These are phyloP conservation scores for Lactarius quietus DNA, from an alignment of 768 basidiomycete species.

Conservation along the genomic window DNA sequence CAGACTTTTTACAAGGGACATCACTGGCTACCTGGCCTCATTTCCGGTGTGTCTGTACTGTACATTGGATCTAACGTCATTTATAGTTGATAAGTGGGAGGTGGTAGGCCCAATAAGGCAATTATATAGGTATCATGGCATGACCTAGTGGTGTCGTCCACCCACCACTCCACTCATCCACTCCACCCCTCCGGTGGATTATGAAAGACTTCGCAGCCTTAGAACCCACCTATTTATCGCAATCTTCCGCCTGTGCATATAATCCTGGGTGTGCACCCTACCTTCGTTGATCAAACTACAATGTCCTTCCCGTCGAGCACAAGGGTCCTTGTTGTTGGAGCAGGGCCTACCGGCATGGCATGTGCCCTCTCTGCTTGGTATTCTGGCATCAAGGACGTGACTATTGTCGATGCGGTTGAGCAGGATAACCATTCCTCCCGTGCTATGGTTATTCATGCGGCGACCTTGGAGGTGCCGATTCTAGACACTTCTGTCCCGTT, in stretches of 20 bases:
- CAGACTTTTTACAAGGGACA: not conserved
- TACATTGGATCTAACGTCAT: not conserved
- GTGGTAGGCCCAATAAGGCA: no score
- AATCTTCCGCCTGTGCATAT: not conserved
- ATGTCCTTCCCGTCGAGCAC: slow-evolving; percentile 37
- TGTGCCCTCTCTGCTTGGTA: slow-evolving; percentile 44
- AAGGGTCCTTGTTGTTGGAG: slow-evolving; percentile 48
- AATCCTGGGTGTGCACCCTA: not conserved
- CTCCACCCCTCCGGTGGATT: not conserved
- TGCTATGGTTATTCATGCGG: slow-evolving; percentile 47
- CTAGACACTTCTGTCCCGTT: not conserved
- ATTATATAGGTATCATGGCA: no score
- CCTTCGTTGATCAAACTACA: not conserved
- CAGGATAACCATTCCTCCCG: slow-evolving; percentile 41
- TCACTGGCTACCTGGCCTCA: no score
- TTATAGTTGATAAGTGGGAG: not conserved
- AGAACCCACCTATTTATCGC: not conserved
- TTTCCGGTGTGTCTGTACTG: no score
- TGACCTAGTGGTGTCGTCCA: no score
- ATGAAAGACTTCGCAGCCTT: not conserved
- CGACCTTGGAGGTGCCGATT: slow-evolving; percentile 46
- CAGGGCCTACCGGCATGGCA: slow-evolving; percentile 48
- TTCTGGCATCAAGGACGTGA: slow-evolving; percentile 41
- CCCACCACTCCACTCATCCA: no score
- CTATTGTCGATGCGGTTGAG: slow-evolving; percentile 40